A percentile compares a stretch with the other conserved stretches of the same genome.
These are phyloP conservation scores for Microbotryum violaceum DNA, from an alignment of 1,284 basidiomycete genomes.

Conservation along the genomic window DNA sequence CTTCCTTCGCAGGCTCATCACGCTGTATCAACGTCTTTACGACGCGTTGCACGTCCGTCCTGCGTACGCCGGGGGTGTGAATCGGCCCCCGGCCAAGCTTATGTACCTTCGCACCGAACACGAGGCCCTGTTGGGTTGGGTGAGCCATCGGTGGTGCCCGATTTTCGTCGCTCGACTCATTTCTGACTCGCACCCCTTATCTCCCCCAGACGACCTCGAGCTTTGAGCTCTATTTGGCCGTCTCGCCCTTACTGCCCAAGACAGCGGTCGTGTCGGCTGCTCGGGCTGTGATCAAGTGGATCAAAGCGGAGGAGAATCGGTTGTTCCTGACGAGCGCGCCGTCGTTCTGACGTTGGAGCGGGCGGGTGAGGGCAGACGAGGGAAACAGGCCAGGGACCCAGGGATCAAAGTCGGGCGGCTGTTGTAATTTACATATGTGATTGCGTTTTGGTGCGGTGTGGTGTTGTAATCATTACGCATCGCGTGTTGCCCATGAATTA, in stretches of 20 bases:
- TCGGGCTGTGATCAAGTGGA: slow-evolving; percentile 81
- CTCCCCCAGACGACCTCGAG: slow-evolving; percentile 71
- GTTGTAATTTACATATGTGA: no score
- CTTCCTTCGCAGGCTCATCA: slow-evolving; percentile 54
- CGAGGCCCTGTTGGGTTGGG: slow-evolving; percentile 86
- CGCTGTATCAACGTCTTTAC: slow-evolving; percentile 73
- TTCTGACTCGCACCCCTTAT: neutral
- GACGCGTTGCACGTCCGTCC: slow-evolving; percentile 71
- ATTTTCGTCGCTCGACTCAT: neutral
- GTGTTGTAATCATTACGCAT: no score
- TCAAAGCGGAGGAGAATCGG: slow-evolving; percentile 70
- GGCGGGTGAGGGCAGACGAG: no score
- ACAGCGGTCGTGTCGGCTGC: slow-evolving; percentile 75
- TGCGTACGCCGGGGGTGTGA: slow-evolving; percentile 46
- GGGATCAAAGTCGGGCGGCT: no score
- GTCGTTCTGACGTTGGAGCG: slow-evolving; percentile 30
- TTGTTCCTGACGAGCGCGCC: slow-evolving; percentile 52
- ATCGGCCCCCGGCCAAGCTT: slow-evolving; percentile 61
- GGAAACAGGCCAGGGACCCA: no score
- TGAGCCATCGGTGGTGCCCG: slow-evolving; percentile 42
- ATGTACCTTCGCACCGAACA: slow-evolving; percentile 74
- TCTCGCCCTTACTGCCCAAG: slow-evolving; percentile 77
- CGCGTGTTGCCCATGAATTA: no score
- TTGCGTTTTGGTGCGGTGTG: no score
- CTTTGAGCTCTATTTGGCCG: slow-evolving; percentile 80